These are phyloP conservation scores for Trametes cubensis DNA, from an alignment of 768 basidiomycete species.

Conservation along the genomic window DNA sequence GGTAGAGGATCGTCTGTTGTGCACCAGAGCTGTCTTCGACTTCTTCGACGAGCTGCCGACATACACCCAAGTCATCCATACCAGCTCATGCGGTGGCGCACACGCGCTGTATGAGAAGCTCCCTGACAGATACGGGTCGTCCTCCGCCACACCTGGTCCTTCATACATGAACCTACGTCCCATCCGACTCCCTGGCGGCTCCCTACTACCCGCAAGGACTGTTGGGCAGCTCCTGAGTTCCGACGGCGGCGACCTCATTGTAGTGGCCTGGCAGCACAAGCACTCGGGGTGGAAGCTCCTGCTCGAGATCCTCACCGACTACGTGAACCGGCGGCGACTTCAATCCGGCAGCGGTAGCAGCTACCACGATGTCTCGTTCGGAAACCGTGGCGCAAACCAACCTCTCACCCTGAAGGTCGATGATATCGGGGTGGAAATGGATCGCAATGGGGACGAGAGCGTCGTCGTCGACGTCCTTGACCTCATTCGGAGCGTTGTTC, in stretches of 20 bases:
- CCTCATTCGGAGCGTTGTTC: conserved; percentile 76
- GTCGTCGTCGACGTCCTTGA: conserved; percentile 76
- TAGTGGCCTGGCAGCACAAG: conserved; percentile 78
- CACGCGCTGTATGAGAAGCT: conserved; percentile 75
- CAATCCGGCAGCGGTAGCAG: conserved; percentile 41
- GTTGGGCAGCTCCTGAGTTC: conserved; percentile 71
- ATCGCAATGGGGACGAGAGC: conserved; percentile 59
- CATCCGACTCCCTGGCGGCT: conserved; percentile 76
- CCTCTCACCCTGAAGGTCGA: conserved; percentile 49
- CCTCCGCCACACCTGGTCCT: conserved; percentile 49
- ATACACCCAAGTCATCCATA: conserved; percentile 74
- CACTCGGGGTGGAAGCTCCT: conserved; percentile 88
- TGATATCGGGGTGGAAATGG: conserved; percentile 75
- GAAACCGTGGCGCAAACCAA: conserved; percentile 40
- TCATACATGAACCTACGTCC: conserved; percentile 68
- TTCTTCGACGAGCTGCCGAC: conserved; percentile 74
- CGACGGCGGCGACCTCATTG: conserved; percentile 68
- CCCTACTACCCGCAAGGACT: conserved; percentile 65
- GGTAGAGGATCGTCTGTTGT: conserved; percentile 55
- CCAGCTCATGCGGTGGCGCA: conserved; percentile 61
- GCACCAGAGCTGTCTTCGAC: conserved; percentile 71
- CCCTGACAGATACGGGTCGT: conserved; percentile 59
- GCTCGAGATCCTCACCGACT: conserved; percentile 79
- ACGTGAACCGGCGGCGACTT: conserved; percentile 60
- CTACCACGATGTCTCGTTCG: conserved; percentile 60